Percentiles rank a stretch among this genome's conserved stretches.
Evolutionary conservation across 768 basidiomycete species (phyloP).

Genomic region (Lentinula lateritia): DNA sequence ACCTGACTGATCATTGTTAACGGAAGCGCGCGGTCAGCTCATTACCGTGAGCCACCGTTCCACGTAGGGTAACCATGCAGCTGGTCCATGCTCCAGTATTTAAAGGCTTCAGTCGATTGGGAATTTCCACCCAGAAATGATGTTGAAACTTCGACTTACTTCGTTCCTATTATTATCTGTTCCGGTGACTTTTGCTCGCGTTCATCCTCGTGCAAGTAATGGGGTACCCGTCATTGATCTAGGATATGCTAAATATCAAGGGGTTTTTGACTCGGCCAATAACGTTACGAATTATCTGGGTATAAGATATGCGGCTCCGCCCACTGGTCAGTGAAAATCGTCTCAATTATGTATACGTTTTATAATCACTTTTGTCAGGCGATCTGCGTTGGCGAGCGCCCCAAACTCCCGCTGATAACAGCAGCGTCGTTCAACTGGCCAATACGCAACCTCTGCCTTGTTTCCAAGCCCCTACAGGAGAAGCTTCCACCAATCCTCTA

Average conservation of each 20-base stretch:
- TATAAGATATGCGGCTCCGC: constrained; percentile 43
- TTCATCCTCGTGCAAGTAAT: constrained; percentile 21
- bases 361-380: constrained; percentile 13
- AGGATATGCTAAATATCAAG: constrained; percentile 41
- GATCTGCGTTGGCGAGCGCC: constrained; percentile 29
- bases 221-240: constrained; percentile 33
- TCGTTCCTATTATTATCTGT: constrained; percentile 12
- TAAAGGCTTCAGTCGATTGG: no score
- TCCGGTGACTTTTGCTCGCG: constrained; percentile 17
- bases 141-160: constrained; percentile 9
- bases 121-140: constrained; percentile 10
- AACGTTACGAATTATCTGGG: constrained; percentile 33
- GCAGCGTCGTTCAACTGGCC: constrained; percentile 24
- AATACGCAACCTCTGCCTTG: constrained; percentile 26
- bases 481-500: constrained; percentile 26
- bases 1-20: no score
- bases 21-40: no score
- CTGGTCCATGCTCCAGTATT: no score
- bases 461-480: constrained; percentile 21
- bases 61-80: no score
- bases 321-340: constrained; percentile 3
- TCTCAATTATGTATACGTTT: background rate
- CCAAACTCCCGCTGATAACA: constrained; percentile 17
- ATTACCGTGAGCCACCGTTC: no score
- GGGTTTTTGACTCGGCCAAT: constrained; percentile 25